Conservation (phyloP, 257 asterid species). For the Solanum pinnatisectum region DNA sequence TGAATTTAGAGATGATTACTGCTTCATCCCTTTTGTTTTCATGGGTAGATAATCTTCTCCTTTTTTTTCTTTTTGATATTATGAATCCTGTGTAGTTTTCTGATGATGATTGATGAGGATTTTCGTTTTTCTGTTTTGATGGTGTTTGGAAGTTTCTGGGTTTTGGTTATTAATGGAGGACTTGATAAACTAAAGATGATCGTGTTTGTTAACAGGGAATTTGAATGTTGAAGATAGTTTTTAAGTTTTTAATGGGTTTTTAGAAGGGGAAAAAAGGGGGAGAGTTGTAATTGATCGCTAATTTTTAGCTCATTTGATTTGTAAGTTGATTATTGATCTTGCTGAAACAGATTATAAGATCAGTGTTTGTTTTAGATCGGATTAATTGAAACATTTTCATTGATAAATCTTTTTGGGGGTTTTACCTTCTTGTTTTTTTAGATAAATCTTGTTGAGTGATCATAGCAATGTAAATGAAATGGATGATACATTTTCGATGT, state of each 20-base stretch:
- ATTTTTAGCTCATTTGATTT: background rate
- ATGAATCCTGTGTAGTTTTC: background rate
- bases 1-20: background rate
- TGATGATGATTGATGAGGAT: background rate
- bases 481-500: background rate
- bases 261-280: background rate
- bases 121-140: background rate
- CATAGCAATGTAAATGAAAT: background rate
- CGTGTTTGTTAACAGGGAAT: background rate
- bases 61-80: background rate
- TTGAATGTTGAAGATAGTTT: background rate
- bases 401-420: background rate
- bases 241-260: background rate
- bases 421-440: background rate
- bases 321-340: background rate
- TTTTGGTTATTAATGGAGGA: background rate
- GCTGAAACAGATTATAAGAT: background rate
- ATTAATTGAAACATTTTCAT: background rate
- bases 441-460: background rate
- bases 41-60: background rate
- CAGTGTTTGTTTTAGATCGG: background rate
- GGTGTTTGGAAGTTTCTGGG: slow-evolving; percentile 1
- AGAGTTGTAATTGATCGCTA: background rate
- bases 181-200: background rate
- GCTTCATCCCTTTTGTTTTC: background rate